Conservation (phyloP, 768 basidiomycete species). For the Pisolithus microcarpus region DNA sequence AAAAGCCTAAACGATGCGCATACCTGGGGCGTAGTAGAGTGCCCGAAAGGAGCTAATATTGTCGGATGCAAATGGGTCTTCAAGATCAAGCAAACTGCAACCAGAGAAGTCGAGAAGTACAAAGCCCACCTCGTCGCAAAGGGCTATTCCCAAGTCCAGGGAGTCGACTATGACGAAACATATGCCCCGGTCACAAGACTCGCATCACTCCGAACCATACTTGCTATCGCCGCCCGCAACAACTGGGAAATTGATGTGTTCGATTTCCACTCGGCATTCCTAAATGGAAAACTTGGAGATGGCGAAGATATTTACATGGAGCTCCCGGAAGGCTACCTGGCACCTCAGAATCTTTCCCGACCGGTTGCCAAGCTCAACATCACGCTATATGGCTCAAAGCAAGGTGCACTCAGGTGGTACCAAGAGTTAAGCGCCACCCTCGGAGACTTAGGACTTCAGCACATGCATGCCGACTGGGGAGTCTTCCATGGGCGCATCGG, state of each 20-base stretch:
- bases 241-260: slow-evolving; percentile 33
- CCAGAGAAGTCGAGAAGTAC: slow-evolving; percentile 24
- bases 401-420: background rate
- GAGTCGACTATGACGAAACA: no score
- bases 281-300: slow-evolving; percentile 31
- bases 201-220: background rate
- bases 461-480: background rate
- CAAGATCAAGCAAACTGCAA: slow-evolving; percentile 30
- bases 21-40: slow-evolving; percentile 6
- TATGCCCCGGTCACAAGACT: no score
- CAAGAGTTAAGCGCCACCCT: background rate
- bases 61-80: slow-evolving; percentile 35
- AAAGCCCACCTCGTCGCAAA: slow-evolving; percentile 1
- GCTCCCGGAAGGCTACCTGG: background rate
- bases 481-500: background rate
- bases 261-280: slow-evolving; percentile 37
- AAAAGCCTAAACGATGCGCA: background rate
- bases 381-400: background rate
- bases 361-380: background rate
- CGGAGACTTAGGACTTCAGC: background rate
- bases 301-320: slow-evolving; percentile 22
- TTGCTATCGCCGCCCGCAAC: slow-evolving; percentile 6
- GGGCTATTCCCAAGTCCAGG: no score
- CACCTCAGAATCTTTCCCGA: background rate
- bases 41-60: background rate